Evolutionary conservation across 75 land plant genomes (phyloP).

Genomic region (Ceratopteris richardii): DNA sequence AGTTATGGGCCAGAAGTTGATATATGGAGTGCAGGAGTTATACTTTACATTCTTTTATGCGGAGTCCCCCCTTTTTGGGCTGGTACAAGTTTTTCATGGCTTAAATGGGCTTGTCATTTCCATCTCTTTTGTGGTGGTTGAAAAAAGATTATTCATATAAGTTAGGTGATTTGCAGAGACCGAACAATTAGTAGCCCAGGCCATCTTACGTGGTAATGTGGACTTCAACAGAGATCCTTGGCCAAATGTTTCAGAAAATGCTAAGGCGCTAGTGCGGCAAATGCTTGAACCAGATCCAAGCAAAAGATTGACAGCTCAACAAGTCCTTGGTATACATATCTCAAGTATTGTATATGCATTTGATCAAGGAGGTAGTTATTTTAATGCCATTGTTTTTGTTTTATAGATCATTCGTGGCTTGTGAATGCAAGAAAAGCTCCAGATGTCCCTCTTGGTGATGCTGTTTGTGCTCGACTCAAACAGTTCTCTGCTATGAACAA

Average conservation of each 20-base stretch:
- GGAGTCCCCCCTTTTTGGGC: too few relatives aligned
- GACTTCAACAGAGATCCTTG: constrained; percentile 96
- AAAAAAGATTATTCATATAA: background rate
- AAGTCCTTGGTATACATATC: constrained; percentile 46
- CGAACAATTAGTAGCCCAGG: constrained; percentile 85
- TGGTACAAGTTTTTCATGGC: constrained; percentile 3
- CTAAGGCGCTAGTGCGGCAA: constrained; percentile 63
- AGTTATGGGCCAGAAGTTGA: too few relatives aligned
- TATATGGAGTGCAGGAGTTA: too few relatives aligned
- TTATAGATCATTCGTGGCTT: constrained; percentile 47
- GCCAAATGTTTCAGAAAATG: constrained; percentile 74
- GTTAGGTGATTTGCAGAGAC: constrained; percentile 60
- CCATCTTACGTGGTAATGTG: constrained; percentile 67
- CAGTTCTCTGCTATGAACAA: constrained; percentile 49
- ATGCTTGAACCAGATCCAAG: constrained; percentile 77
- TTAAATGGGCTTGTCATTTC: background rate
- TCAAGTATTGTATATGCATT: background rate
- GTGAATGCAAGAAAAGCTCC: constrained; percentile 42
- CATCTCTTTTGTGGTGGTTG: background rate
- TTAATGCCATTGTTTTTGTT: constrained; percentile 2
- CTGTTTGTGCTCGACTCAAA: constrained; percentile 35
- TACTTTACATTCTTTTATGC: too few relatives aligned
- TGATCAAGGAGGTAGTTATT: background rate
- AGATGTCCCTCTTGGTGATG: constrained; percentile 39
- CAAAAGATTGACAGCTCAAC: constrained; percentile 57